phyloP scores from a whole-genome alignment of 75 land plant species.

The Gnetum montanum region DNA sequence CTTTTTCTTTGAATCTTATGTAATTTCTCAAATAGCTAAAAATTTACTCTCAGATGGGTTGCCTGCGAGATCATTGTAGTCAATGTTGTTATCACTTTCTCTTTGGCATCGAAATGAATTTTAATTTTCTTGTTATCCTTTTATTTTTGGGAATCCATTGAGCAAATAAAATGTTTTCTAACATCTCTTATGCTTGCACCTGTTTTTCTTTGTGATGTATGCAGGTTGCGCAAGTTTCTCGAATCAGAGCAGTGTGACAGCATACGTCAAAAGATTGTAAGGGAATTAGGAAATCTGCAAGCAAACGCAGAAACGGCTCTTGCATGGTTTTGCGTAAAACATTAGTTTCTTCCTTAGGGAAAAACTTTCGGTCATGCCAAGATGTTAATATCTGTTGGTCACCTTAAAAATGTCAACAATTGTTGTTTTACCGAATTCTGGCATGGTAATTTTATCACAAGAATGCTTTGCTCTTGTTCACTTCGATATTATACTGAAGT shows the following conservation, averaged over 20 bases:
- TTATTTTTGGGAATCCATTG: neutral
- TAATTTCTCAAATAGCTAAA: too few relatives aligned
- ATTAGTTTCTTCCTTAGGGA: too few relatives aligned
- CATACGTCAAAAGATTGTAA: slow-evolving; percentile 33
- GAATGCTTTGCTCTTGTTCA: too few relatives aligned
- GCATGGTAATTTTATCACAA: too few relatives aligned
- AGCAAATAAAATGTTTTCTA: neutral
- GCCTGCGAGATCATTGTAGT: too few relatives aligned
- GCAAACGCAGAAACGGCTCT: slow-evolving; percentile 66
- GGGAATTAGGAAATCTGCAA: slow-evolving; percentile 52
- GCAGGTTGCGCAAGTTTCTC: slow-evolving; percentile 48
- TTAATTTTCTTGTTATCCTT: neutral
- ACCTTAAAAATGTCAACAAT: too few relatives aligned
- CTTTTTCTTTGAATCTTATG: too few relatives aligned
- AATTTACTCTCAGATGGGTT: too few relatives aligned
- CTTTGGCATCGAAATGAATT: neutral
- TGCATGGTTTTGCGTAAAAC: slow-evolving; percentile 53
- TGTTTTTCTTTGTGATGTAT: slow-evolving; percentile 6
- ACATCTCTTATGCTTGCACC: neutral
- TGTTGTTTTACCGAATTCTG: too few relatives aligned
- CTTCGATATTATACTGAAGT: too few relatives aligned
- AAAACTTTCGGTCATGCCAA: too few relatives aligned
- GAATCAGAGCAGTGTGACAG: slow-evolving; percentile 12
- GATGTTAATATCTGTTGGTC: too few relatives aligned
- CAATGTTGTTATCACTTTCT: neutral